phyloP scores from a whole-genome alignment of 1,139 yeast species.

The Saccharomycopsis phalli region DNA sequence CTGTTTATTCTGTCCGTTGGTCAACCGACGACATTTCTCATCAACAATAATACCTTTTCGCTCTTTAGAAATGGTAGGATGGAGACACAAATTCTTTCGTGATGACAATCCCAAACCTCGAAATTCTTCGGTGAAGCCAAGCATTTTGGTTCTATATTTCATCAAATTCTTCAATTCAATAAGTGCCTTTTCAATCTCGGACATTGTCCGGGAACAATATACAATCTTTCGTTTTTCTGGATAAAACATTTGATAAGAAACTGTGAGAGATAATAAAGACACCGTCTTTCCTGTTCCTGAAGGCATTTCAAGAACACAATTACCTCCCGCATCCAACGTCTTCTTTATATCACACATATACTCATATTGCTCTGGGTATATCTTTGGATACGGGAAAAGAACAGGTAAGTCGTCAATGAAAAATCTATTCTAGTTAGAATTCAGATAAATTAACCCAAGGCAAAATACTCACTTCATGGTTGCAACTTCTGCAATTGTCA shows the following conservation, averaged over 20 bases:
- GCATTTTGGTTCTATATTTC: slow-evolving; percentile 74
- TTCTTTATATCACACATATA: slow-evolving; percentile 94
- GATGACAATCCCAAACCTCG: slow-evolving; percentile 90
- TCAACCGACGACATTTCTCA: slow-evolving; percentile 90
- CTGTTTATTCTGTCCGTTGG: slow-evolving; percentile 79
- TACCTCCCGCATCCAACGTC: slow-evolving; percentile 95
- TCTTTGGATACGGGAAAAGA: slow-evolving; percentile 92
- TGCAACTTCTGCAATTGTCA: background rate
- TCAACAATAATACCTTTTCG: slow-evolving; percentile 91
- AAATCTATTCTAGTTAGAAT: slow-evolving; percentile 37
- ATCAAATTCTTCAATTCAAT: slow-evolving; percentile 85
- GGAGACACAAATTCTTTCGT: slow-evolving; percentile 87
- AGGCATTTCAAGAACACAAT: slow-evolving; percentile 96
- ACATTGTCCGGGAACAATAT: slow-evolving; percentile 98
- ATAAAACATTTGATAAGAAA: slow-evolving; percentile 91
- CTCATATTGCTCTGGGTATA: slow-evolving; percentile 96
- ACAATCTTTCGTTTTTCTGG: slow-evolving; percentile 92
- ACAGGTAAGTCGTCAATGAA: slow-evolving; percentile 93
- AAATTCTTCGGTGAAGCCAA: slow-evolving; percentile 81
- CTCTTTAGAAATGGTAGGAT: slow-evolving; percentile 81
- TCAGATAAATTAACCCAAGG: background rate
- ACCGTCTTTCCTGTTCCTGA: slow-evolving; percentile 99
- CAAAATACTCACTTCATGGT: background rate
- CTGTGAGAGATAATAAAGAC: slow-evolving; percentile 78
- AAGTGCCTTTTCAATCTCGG: slow-evolving; percentile 94